These are phyloP conservation scores for Wickerhamiella hasegawae DNA, from an alignment of 805 yeast species.

Conservation along the genomic window DNA sequence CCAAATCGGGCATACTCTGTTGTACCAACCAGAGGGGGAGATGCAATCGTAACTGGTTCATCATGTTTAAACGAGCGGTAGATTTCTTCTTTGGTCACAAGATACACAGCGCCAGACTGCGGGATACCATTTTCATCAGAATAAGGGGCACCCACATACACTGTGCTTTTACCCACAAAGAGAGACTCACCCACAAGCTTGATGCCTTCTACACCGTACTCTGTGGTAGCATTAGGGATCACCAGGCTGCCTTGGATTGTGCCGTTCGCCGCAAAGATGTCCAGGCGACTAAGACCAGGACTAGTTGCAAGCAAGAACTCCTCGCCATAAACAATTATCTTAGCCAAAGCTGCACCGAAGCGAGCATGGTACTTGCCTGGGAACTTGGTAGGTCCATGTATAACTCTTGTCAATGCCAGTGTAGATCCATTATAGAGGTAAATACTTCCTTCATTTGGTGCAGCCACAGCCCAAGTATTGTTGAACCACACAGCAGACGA, in stretches of 20 bases:
- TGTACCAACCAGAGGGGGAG: slow-evolving; percentile 1
- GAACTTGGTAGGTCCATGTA: slow-evolving; percentile 6
- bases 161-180: slow-evolving; percentile 24
- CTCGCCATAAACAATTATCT: slow-evolving; percentile 17
- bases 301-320: slow-evolving; percentile 31
- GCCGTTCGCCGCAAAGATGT: slow-evolving; percentile 21
- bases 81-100: slow-evolving; percentile 1
- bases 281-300: slow-evolving; percentile 35
- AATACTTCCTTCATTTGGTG: slow-evolving; percentile 11
- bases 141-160: slow-evolving; percentile 31
- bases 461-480: slow-evolving; percentile 7
- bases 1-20: slow-evolving; percentile 30
- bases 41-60: neutral
- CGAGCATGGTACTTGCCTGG: slow-evolving; percentile 13
- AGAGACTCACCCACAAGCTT: slow-evolving; percentile 29
- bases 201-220: slow-evolving; percentile 26
- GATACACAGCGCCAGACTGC: slow-evolving; percentile 26
- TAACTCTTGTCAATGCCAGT: neutral
- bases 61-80: neutral
- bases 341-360: slow-evolving; percentile 29
- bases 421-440: slow-evolving; percentile 6
- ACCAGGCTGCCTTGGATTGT: slow-evolving; percentile 17
- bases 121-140: slow-evolving; percentile 20
- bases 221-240: slow-evolving; percentile 16
- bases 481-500: slow-evolving; percentile 7